phyloP scores from a whole-genome alignment of 257 asterid genomes.

The Mitragyna speciosa region DNA sequence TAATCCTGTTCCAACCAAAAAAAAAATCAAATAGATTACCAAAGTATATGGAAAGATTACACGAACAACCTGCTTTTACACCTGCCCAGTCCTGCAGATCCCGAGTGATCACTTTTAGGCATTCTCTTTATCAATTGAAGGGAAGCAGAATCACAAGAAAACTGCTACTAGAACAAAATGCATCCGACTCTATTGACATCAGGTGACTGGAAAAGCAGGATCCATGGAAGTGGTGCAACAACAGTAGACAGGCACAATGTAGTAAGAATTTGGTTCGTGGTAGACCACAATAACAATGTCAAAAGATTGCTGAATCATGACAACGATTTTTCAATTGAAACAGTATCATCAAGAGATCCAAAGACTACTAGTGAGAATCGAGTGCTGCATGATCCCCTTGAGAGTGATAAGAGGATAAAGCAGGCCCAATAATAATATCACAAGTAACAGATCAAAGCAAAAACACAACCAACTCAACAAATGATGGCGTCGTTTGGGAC shows the following conservation, averaged over 20 bases:
- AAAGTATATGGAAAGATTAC: no score
- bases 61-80: background rate
- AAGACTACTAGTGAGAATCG: background rate
- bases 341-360: background rate
- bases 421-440: background rate
- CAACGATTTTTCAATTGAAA: background rate
- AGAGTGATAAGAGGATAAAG: background rate
- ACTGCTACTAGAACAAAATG: background rate
- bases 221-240: background rate
- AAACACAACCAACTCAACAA: no score
- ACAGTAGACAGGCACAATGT: background rate
- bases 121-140: background rate
- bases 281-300: background rate
- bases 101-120: no score
- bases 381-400: background rate
- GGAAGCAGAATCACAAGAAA: background rate
- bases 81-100: background rate
- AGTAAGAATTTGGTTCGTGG: background rate
- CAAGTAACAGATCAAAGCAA: background rate
- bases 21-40: no score
- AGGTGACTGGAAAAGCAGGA: background rate
- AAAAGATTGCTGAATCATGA: background rate
- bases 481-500: no score
- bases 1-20: no score
- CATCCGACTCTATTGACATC: background rate